These are phyloP conservation scores for Rossbeevera mucosa DNA, from an alignment of 768 basidiomycete genomes.

Conservation along the genomic window DNA sequence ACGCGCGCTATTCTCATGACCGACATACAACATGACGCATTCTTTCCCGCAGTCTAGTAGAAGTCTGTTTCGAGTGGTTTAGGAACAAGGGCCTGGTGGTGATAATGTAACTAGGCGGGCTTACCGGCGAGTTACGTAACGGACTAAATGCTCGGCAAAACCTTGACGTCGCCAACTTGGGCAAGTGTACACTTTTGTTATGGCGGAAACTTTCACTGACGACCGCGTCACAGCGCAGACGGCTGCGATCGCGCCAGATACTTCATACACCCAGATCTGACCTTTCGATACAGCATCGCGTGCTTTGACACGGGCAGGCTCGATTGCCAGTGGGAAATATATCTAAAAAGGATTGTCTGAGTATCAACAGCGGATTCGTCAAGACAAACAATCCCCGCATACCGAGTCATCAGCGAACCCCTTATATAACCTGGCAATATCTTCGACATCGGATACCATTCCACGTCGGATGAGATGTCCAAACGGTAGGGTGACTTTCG, in stretches of 20 bases:
- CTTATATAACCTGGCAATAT: slow-evolving; percentile 43
- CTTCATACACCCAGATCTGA: slow-evolving; percentile 52
- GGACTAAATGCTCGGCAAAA: slow-evolving; percentile 50
- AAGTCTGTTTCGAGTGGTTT: slow-evolving; percentile 26
- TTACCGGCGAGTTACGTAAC: slow-evolving; percentile 41
- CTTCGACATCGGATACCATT: slow-evolving; percentile 32
- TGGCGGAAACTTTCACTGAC: slow-evolving; percentile 45
- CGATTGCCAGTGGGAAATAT: slow-evolving; percentile 40
- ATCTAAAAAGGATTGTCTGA: slow-evolving; percentile 31
- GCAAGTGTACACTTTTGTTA: slow-evolving; percentile 56
- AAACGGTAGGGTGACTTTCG: slow-evolving; percentile 23
- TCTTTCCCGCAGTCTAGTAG: slow-evolving; percentile 42
- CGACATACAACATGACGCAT: slow-evolving; percentile 52
- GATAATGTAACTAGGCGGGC: slow-evolving; percentile 11
- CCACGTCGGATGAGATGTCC: slow-evolving; percentile 40
- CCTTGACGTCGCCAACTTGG: slow-evolving; percentile 42
- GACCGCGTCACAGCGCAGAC: slow-evolving; percentile 57
- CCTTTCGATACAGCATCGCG: slow-evolving; percentile 43
- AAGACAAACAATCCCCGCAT: slow-evolving; percentile 18
- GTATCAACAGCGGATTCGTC: background rate
- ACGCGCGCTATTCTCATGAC: slow-evolving; percentile 45
- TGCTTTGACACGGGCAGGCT: slow-evolving; percentile 42
- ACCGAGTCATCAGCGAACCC: slow-evolving; percentile 53
- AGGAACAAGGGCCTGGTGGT: background rate
- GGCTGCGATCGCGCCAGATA: slow-evolving; percentile 37